Evolutionary conservation across 768 basidiomycete species (phyloP).

Genomic region (Terana coerulea): DNA sequence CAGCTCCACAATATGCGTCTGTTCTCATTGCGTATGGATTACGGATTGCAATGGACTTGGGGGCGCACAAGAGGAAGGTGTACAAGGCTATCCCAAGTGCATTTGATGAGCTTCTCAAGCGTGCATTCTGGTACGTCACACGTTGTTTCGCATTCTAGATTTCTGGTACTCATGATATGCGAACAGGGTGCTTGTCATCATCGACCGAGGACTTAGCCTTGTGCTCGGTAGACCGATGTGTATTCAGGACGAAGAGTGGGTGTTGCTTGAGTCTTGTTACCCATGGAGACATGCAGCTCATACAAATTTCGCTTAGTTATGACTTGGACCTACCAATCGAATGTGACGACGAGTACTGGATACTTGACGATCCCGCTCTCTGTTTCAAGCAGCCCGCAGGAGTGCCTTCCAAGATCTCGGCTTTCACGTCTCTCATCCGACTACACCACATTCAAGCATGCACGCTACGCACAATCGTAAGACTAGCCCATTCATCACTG

Average conservation of each 20-base stretch:
- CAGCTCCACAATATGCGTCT: constrained; percentile 10
- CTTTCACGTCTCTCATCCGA: constrained; percentile 57
- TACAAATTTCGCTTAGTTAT: constrained; percentile 38
- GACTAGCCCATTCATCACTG: too few relatives aligned
- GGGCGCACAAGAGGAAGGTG: constrained; percentile 64
- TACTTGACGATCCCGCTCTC: constrained; percentile 30
- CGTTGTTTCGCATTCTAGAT: not conserved
- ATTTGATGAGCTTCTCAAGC: constrained; percentile 72
- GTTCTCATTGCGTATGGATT: constrained; percentile 41
- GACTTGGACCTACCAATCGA: constrained; percentile 72
- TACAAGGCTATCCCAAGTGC: constrained; percentile 43
- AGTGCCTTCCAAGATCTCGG: constrained; percentile 48
- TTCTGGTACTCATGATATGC: not conserved
- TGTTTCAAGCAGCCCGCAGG: constrained; percentile 59
- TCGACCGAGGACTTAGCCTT: constrained; percentile 43
- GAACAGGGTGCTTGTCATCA: constrained; percentile 41
- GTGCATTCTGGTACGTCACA: constrained; percentile 61
- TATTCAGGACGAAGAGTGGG: constrained; percentile 71
- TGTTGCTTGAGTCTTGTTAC: constrained; percentile 7
- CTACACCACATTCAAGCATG: constrained; percentile 63
- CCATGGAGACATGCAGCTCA: not conserved
- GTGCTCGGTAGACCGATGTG: constrained; percentile 63
- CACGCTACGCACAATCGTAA: constrained; percentile 59
- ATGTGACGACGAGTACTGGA: constrained; percentile 30
- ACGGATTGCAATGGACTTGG: constrained; percentile 57